Percentiles rank a stretch among this genome's conserved stretches.
Conservation (phyloP, 768 basidiomycete species). For the Aureoboletus auriporus region DNA sequence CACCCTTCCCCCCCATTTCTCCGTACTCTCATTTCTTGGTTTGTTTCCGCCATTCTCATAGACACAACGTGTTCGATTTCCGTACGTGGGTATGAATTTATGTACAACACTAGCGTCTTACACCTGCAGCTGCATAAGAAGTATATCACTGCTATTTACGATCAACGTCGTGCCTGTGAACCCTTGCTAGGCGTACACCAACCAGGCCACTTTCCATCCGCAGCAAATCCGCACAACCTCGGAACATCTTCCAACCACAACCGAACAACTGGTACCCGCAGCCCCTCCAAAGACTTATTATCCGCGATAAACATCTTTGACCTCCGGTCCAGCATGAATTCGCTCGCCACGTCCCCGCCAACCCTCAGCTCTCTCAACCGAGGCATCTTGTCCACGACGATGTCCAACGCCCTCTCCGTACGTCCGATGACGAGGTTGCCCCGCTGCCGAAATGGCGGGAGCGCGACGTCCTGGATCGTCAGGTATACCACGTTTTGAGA, state of each 20-base stretch:
- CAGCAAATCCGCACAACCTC: slow-evolving; percentile 17
- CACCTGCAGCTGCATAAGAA: too few relatives aligned
- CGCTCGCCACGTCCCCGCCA: slow-evolving; percentile 22
- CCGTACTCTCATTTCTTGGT: neutral
- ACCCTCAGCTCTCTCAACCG: slow-evolving; percentile 14
- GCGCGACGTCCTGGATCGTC: slow-evolving; percentile 16
- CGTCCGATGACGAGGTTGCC: slow-evolving; percentile 18
- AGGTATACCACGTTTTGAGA: slow-evolving; percentile 10
- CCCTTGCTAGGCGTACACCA: slow-evolving; percentile 16
- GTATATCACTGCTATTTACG: too few relatives aligned
- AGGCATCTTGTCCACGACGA: slow-evolving; percentile 16
- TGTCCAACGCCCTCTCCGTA: slow-evolving; percentile 17
- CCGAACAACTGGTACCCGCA: slow-evolving; percentile 9
- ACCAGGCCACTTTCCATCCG: slow-evolving; percentile 19
- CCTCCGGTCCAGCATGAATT: slow-evolving; percentile 21
- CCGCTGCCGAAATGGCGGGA: slow-evolving; percentile 14
- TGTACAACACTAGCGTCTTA: too few relatives aligned
- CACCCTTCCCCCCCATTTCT: neutral
- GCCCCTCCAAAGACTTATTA: neutral
- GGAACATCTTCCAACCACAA: slow-evolving; percentile 21
- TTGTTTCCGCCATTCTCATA: neutral
- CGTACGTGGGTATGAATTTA: too few relatives aligned
- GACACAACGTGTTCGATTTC: neutral
- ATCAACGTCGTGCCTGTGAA: neutral
- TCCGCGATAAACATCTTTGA: slow-evolving; percentile 14